Base-by-base conservation (phyloP, 257 asterid species). In the Anisodus tanguticus region DNA sequence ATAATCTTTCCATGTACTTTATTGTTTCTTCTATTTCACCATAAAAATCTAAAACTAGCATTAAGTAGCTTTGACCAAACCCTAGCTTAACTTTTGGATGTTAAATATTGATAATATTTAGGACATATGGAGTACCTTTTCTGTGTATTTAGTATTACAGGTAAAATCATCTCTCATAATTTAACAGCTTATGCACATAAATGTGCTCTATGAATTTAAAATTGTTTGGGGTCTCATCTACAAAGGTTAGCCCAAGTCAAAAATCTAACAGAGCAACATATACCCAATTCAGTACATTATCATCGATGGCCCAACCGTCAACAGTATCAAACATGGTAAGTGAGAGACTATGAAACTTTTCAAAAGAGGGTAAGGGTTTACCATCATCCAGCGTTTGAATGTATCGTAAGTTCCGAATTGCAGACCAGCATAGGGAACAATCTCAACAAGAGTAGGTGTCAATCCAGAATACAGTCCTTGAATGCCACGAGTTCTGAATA, bases 321-420 rank as follows among this genome's bases (percentile, higher is more conserved):
- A 76, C 62, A 76, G 22, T 49, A 51, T 76, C 22, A 76, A 51
- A 22, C 41, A 12, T 76, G 1, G 12, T 6, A 49, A 74, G 81
- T 49, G 62, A 49, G 62, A 26, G 13, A 49, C 7, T 51, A 31
- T 31, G 35, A 31, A 31, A 31, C 35, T 31, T 31, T 31, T 45
- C 39, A 6, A 49, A 13, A 49, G 39, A 31, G 68, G 26, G 47
- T 39, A 53, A 72, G 22, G 11, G 57, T 80, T 88, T 87, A 96
- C 98, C 94, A 89, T 86, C 80, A 90, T 43, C 99, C 99, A 94
- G 49, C 98, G 98, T 84, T 95, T 94, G 90, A 95, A 93, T 39
- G 98, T 94, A 86, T 95, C 99, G 35, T 94, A 95, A 39, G 97
- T 95, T 80, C 99, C 99, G 88, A 95, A 93, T 68, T 94, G 99